These are phyloP conservation scores for Suillus sp. DNA, from an alignment of 768 basidiomycete species.

Conservation along the genomic window DNA sequence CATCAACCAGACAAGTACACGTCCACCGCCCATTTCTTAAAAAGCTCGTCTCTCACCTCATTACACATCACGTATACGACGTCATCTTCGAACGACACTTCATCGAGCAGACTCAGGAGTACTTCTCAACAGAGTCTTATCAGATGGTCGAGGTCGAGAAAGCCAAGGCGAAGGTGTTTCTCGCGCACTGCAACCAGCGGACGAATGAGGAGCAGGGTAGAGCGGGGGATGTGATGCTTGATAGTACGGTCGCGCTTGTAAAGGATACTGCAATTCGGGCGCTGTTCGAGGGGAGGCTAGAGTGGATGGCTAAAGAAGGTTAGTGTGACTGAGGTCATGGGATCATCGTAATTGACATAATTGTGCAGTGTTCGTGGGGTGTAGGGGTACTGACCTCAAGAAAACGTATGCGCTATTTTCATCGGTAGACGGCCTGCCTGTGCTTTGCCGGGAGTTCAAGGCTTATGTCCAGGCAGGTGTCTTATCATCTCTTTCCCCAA, in stretches of 20 bases:
- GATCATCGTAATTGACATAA: conserved; percentile 28
- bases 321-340: conserved; percentile 28
- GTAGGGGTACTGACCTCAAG: conserved; percentile 45
- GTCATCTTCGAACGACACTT: conserved; percentile 59
- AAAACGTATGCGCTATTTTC: conserved; percentile 64
- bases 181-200: conserved; percentile 47
- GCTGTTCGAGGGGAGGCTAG: conserved; percentile 45
- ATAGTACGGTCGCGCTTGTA: conserved; percentile 51
- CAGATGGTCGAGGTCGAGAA: conserved; percentile 35
- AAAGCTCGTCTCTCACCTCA: conserved; percentile 57
- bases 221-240: conserved; percentile 50
- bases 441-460: conserved; percentile 64
- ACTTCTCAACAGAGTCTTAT: conserved; percentile 56
- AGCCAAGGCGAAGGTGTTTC: conserved; percentile 50
- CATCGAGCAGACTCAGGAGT: conserved; percentile 49
- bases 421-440: conserved; percentile 54
- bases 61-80: conserved; percentile 56
- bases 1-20: conserved; percentile 37
- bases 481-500: neutral
- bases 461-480: conserved; percentile 55
- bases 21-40: conserved; percentile 44
- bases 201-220: conserved; percentile 62
- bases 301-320: conserved; percentile 48
- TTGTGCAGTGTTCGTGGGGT: conserved; percentile 54
- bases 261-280: conserved; percentile 56